Conservation (phyloP, 352 stramenopile genomes). For the Phytophthora podocarpi region DNA sequence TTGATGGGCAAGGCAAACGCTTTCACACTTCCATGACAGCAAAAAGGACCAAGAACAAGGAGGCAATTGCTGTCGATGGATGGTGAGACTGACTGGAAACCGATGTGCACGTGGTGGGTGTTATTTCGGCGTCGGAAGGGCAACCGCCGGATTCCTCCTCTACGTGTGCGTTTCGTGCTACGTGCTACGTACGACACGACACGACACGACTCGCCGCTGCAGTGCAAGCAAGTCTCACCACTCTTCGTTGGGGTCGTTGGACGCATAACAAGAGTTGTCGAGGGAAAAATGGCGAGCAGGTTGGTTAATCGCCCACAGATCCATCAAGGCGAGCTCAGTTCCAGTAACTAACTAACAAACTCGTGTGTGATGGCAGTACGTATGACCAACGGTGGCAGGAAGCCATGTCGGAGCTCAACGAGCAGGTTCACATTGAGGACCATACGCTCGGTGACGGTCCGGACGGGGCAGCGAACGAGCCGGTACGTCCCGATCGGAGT, state of each 20-base stretch:
- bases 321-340: too few relatives aligned
- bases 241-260: conserved; percentile 8
- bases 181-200: too few relatives aligned
- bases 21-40: conserved; percentile 13
- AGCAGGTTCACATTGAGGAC: conserved; percentile 92
- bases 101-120: neutral
- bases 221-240: neutral
- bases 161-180: conserved; percentile 1
- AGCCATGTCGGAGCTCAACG: conserved; percentile 93
- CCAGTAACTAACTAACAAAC: too few relatives aligned
- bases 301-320: too few relatives aligned
- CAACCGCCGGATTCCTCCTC: neutral
- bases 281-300: conserved; percentile 47
- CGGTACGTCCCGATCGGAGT: too few relatives aligned
- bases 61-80: too few relatives aligned
- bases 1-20: neutral
- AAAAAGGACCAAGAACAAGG: conserved; percentile 15
- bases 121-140: conserved; percentile 15
- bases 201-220: neutral
- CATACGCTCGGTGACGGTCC: conserved; percentile 63
- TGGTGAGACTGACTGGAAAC: neutral
- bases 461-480: conserved; percentile 38
- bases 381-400: conserved; percentile 92
- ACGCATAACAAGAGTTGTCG: neutral
- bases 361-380: conserved; percentile 60